Base-by-base conservation (phyloP, 495 filamentous ascomycete species). In the Neurospora sp. region DNA sequence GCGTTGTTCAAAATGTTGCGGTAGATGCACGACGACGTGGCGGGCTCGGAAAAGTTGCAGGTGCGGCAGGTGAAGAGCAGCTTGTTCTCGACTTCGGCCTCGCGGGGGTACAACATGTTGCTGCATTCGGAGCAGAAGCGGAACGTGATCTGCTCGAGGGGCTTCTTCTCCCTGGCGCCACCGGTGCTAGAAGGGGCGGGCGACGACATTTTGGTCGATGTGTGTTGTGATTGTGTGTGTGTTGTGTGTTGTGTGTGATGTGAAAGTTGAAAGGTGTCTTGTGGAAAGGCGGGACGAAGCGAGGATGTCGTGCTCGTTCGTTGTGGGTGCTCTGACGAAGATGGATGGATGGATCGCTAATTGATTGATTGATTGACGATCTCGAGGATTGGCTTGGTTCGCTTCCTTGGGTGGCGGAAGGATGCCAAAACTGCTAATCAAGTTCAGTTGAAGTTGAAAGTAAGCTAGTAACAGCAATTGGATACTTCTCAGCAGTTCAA, bases 51-150 rank as follows among this genome's bases (percentile, higher is more conserved):
- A 81, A 91, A 96, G 78, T 92, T 90, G 85, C 96, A 99, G 48
- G 93, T 97, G 71, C 94, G 92, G 85, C 96, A 99, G 20, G 83
- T 84, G 75, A 87, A 87, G 73, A 85, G 81, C 41, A 87, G 82
- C 79, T 83, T 84, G 80, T 83, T 85, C 11, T 81, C 79, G 68
- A 84, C 81, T 70, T 86, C 86, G 81, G 97, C 93, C 85, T 99
- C 96, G 81, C 95, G 94, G 16, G 96, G 96, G 81, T 98, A 98
- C 70, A 99, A 86, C 89, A 99, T 91, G 87, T 99, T 99, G 77
- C 93, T 96, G 83, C 96, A 99, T 86, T 99, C 96, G 72, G 92
- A 91, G 84, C 96, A 99, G 88, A 99, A 99, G 73, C 91, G 90
- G 85, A 98, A 98, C 41, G 93, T 92, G 79, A 97, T 92, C 81